These are phyloP conservation scores for Suillus brevipes DNA, from an alignment of 768 basidiomycete genomes.

Conservation along the genomic window DNA sequence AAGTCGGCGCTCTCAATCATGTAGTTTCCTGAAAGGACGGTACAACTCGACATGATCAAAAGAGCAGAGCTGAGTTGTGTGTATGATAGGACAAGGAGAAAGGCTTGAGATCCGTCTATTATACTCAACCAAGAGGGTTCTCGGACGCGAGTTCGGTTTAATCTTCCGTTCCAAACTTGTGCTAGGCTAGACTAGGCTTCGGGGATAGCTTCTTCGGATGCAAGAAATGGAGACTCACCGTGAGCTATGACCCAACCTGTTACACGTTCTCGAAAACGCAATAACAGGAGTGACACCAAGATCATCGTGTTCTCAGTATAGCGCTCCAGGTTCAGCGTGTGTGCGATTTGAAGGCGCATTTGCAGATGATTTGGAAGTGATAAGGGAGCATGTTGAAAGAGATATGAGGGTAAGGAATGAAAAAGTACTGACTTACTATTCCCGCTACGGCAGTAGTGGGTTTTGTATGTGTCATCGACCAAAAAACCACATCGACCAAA, in stretches of 20 bases:
- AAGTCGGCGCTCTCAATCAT: not conserved
- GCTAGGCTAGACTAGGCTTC: not conserved
- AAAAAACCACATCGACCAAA: no score
- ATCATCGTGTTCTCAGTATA: not conserved
- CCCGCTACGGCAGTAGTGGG: no score
- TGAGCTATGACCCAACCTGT: not conserved
- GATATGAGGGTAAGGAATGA: no score
- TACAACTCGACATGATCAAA: not conserved
- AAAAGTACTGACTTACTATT: no score
- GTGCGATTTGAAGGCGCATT: no score
- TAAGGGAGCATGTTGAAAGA: no score
- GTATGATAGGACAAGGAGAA: not conserved
- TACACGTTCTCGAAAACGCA: not conserved
- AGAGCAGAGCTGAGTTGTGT: not conserved
- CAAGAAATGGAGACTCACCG: not conserved
- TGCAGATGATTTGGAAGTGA: no score
- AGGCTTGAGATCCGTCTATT: not conserved
- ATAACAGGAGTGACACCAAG: not conserved
- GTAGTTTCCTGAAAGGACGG: not conserved
- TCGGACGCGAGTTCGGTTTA: not conserved
- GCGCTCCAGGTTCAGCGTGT: not conserved
- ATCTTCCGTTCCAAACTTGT: not conserved
- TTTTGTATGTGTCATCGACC: no score
- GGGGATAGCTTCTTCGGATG: not conserved
- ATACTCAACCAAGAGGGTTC: not conserved